These are phyloP conservation scores for Ogataea trehaloabstinens DNA, from an alignment of 805 yeast genomes.

Conservation along the genomic window DNA sequence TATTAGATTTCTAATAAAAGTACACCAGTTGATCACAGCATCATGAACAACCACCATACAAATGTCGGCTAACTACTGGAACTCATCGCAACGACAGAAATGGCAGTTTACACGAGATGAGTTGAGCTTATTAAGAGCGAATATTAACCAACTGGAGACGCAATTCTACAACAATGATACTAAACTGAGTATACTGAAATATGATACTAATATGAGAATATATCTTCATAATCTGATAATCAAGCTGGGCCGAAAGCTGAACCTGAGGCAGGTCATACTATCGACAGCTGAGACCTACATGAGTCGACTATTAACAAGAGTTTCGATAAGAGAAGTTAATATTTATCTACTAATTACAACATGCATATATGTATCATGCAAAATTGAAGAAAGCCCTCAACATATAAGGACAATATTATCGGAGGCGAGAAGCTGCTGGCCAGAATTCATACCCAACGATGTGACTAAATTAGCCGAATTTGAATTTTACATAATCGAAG, in stretches of 20 bases:
- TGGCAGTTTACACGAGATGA: slow-evolving; percentile 79
- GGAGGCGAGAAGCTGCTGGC: slow-evolving; percentile 91
- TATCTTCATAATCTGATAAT: slow-evolving; percentile 74
- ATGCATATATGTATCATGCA: slow-evolving; percentile 84
- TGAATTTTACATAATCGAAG: slow-evolving; percentile 91
- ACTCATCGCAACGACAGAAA: slow-evolving; percentile 70
- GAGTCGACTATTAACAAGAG: slow-evolving; percentile 71
- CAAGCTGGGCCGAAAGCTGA: slow-evolving; percentile 74
- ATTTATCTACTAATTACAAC: slow-evolving; percentile 79
- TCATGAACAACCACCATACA: too few species aligned
- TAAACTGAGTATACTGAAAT: slow-evolving; percentile 31
- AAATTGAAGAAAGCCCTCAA: slow-evolving; percentile 93
- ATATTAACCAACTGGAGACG: slow-evolving; percentile 22
- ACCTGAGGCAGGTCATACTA: slow-evolving; percentile 76
- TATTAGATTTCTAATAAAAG: too few species aligned
- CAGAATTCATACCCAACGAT: slow-evolving; percentile 90
- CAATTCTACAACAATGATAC: slow-evolving; percentile 11
- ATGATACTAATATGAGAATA: slow-evolving; percentile 66
- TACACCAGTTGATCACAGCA: too few species aligned
- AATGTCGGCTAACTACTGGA: slow-evolving; percentile 88
- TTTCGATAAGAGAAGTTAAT: slow-evolving; percentile 77
- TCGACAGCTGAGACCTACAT: slow-evolving; percentile 88
- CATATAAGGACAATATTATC: slow-evolving; percentile 80
- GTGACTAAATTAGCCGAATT: slow-evolving; percentile 90
- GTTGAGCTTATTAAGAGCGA: slow-evolving; percentile 33